Conservation (phyloP, 768 basidiomycete genomes). For the Serpula lacrymans region DNA sequence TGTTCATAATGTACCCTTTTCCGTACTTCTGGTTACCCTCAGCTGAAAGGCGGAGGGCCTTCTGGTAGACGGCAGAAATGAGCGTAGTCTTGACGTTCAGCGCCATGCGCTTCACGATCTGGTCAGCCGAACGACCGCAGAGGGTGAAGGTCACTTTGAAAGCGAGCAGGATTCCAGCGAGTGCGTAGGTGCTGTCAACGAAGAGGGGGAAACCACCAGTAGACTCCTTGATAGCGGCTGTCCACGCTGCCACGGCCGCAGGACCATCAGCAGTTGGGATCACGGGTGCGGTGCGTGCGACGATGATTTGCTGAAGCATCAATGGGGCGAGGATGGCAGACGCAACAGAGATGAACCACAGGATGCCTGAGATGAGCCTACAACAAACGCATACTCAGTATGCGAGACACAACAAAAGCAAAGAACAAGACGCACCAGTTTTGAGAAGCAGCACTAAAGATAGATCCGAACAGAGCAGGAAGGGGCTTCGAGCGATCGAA, state of each 20-base stretch:
- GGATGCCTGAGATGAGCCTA: conserved; percentile 22
- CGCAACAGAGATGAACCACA: conserved; percentile 24
- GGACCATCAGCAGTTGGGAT: conserved; percentile 15
- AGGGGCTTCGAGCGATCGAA: conserved; percentile 12
- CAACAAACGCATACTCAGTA: not conserved
- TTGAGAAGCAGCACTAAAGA: conserved; percentile 13
- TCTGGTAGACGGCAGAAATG: conserved; percentile 27
- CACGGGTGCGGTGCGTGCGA: conserved; percentile 16
- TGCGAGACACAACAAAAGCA: not conserved
- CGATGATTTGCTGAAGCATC: conserved; percentile 25
- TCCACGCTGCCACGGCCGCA: conserved; percentile 18
- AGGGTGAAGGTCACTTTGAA: conserved; percentile 21
- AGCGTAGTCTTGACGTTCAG: conserved; percentile 27
- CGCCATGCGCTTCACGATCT: conserved; percentile 25
- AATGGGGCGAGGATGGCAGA: conserved; percentile 20
- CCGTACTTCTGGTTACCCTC: conserved; percentile 22
- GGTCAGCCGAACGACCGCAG: conserved; percentile 26
- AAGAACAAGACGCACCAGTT: conserved; percentile 13
- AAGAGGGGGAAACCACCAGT: conserved; percentile 29
- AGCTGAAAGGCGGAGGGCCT: conserved; percentile 23
- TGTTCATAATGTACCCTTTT: conserved; percentile 26
- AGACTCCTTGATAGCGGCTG: conserved; percentile 12
- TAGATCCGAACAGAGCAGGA: conserved; percentile 14
- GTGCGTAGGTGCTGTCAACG: conserved; percentile 18
- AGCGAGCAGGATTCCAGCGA: conserved; percentile 20